Base-by-base conservation (phyloP, 352 stramenopile species). In the Plasmopara halstedii region DNA sequence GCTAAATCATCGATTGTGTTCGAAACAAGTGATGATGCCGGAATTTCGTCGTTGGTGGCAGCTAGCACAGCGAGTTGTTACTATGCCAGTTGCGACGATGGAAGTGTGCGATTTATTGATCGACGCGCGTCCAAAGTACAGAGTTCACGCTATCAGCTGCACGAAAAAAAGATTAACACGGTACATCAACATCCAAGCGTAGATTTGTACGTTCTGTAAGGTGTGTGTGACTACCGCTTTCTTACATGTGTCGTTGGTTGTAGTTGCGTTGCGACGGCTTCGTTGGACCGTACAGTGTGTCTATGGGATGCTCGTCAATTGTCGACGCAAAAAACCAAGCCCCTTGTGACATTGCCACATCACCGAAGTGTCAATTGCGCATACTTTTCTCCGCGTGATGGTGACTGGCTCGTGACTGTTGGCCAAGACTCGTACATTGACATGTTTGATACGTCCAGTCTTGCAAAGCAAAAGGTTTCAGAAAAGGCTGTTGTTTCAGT, bases 101-200 rank as follows among this genome's bases (percentile, higher is more conserved):
- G 82, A 2, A 56, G 56, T 6, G 60, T 90, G 2, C 72, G 66
- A 29, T 46, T 53, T 4, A 50, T 90, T 26, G 82, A 94, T 42
- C 57, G 55, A 21, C 73, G 82, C 10, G 45, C 63, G n/a, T 10
- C 20, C 4, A 53, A 44, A 7, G 45, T 45, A 19, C 67, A 58
- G 34, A 53, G 56, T 13, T 58, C 64, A 5, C 56, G 22, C 7
- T 89, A 73, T 41, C 10, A 54, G 10, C 46, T 89, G 15, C 82
- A 94, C 29, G 82, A 90, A 41, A 91, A 90, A 51, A 94, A 90
- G 62, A 64, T 91, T 41, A 89, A 94, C 46, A 94, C 82, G 0
- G 78, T 94, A n/a, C 65, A 83, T 37, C 60, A 76, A 39, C 82
- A 94, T 33, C 77, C 82, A 8, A 55, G 46, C 10, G 46, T 65